Base-by-base conservation (phyloP, 805 yeast species). In the Millerago galiae region DNA sequence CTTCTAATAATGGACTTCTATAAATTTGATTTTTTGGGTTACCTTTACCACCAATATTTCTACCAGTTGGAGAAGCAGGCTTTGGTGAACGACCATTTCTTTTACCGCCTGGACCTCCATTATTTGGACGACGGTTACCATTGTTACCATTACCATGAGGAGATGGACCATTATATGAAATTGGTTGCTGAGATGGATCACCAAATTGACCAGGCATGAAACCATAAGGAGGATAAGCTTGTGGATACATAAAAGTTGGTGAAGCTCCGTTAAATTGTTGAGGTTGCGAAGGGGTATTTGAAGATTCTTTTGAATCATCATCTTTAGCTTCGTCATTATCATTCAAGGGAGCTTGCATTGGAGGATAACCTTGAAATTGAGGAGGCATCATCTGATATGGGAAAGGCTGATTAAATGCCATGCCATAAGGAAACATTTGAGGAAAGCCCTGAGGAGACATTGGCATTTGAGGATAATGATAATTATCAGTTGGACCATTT, bases 1-100 rank as follows among this genome's bases (percentile, higher is more conserved):
- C 95, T 58, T 90, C 97, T 45, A 91, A 65, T 33, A 88, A 64
- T 10, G 95, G 90, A 3, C 89, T 81, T 52, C 95, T 69, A 49
- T 80, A 77, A 45, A 81, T 81, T 51, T 74, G 82, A 34, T 63
- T 66, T 47, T 58, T 62, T 26, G 62, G 45, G 21, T 42, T 43
- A 32, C 40, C 39, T 35, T 40, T 48, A 25, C 45, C 48, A 25
- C 45, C 48, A 42, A 42, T 46, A 24, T 48, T 43, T 25, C 55
- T 47, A 35, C 50, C 47, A 10, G 48, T 46, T n/a, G 60, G 54
- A 10, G 56, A 40, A 5, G 54, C 32, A 11, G 55, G 36, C 31
- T 58, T 54, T 34, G 55, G 53, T 25, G 58, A 53, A 40, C 55
- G 58, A 36, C 39, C 46, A 37, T 37, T 49, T 36, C 47, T 48